Evolutionary conservation across 192 early-diverging fungal species (phyloP).

Genomic region (Coemansia sp.): DNA sequence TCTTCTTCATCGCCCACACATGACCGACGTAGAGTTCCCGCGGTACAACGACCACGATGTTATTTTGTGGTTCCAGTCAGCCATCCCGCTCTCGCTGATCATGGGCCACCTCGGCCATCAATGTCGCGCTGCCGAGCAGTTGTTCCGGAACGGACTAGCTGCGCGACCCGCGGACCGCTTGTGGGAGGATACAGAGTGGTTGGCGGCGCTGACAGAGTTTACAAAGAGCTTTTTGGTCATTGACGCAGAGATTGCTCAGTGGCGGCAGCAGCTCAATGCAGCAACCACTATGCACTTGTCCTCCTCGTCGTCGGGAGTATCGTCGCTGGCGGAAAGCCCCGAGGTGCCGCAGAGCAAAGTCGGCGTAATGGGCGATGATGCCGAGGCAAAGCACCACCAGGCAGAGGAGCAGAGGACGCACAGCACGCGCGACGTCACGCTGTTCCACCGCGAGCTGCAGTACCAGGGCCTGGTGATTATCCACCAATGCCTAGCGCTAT

Average conservation of each 20-base stretch:
- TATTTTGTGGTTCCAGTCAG: slow-evolving; percentile 56
- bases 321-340: slow-evolving; percentile 18
- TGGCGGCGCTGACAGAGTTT: slow-evolving; percentile 45
- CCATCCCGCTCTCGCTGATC: slow-evolving; percentile 54
- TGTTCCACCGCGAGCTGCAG: slow-evolving; percentile 57
- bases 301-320: neutral
- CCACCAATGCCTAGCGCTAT: slow-evolving; percentile 54
- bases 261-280: slow-evolving; percentile 55
- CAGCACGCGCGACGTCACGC: slow-evolving; percentile 50
- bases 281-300: slow-evolving; percentile 28
- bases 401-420: slow-evolving; percentile 20
- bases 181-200: slow-evolving; percentile 52
- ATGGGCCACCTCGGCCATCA: slow-evolving; percentile 55
- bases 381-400: neutral
- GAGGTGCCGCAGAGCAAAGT: neutral
- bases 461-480: slow-evolving; percentile 53
- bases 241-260: slow-evolving; percentile 55
- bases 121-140: slow-evolving; percentile 49
- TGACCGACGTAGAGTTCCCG: slow-evolving; percentile 38
- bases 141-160: slow-evolving; percentile 49
- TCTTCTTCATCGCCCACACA: neutral
- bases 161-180: slow-evolving; percentile 39
- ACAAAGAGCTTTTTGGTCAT: slow-evolving; percentile 53
- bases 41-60: slow-evolving; percentile 58
- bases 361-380: neutral